A percentile compares a stretch with the other conserved stretches of the same genome.
phyloP scores from a whole-genome alignment of 106 monocot genomes.

The Platanthera guangdongensis region DNA sequence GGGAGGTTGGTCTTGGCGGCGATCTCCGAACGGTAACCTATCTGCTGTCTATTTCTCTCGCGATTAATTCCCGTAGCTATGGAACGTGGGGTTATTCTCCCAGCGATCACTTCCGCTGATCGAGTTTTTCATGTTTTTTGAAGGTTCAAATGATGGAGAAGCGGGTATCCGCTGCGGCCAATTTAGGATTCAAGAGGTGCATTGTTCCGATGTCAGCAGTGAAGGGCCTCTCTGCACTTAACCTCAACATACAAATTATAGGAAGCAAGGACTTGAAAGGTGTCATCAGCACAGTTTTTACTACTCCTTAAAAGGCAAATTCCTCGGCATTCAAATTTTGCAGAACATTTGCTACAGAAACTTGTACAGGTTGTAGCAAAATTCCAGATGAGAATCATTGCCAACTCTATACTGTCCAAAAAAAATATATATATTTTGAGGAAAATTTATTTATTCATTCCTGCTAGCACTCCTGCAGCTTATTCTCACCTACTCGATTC shows the following conservation, averaged over 20 bases:
- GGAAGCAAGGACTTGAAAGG: conserved; percentile 71
- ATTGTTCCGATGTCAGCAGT: conserved; percentile 57
- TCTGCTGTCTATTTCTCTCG: not conserved
- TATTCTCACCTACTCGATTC: too few relatives aligned
- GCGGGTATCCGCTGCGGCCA: conserved; percentile 53
- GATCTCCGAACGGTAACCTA: conserved; percentile 69
- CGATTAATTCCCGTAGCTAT: not conserved
- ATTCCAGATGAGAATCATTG: too few relatives aligned
- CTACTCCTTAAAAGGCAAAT: not conserved
- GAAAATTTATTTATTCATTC: too few relatives aligned
- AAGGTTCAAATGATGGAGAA: conserved; percentile 91
- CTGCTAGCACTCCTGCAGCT: too few relatives aligned
- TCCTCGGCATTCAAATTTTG: not conserved
- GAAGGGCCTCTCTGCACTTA: conserved; percentile 29
- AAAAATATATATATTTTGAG: too few relatives aligned
- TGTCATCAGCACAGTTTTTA: conserved; percentile 54
- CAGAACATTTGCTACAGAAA: not conserved
- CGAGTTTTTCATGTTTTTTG: not conserved
- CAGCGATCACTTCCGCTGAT: not conserved
- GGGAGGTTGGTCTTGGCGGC: conserved; percentile 90
- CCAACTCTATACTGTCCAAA: too few relatives aligned
- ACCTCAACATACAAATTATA: conserved; percentile 41
- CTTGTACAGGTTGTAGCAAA: not conserved
- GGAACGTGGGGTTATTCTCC: not conserved
- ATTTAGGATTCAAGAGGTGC: conserved; percentile 85